These are phyloP conservation scores for Ehretia macrophylla DNA, from an alignment of 257 asterid species.

Conservation along the genomic window DNA sequence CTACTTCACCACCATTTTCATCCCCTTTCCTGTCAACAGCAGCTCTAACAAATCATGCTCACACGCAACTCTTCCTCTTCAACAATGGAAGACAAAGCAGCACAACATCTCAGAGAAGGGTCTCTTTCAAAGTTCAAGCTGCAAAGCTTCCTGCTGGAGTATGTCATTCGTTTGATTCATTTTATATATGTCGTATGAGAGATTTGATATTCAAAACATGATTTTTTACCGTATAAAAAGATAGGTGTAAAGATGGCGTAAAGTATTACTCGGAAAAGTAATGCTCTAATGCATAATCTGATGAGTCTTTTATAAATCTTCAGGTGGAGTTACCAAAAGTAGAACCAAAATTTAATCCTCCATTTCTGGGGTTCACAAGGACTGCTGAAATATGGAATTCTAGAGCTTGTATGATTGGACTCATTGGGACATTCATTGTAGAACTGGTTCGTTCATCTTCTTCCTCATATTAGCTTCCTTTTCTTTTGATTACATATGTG, in stretches of 20 bases:
- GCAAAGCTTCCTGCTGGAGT: conserved; percentile 86
- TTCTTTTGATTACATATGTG: too few species aligned
- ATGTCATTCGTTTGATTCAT: conserved; percentile 1
- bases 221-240: too few species aligned
- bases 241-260: too few species aligned
- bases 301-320: not conserved
- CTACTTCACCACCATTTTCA: conserved; percentile 33
- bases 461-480: not conserved
- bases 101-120: conserved; percentile 15
- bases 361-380: conserved; percentile 71
- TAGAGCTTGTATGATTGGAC: conserved; percentile 81
- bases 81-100: conserved; percentile 6
- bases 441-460: conserved; percentile 49
- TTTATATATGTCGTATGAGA: not conserved
- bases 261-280: too few species aligned
- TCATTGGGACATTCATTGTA: conserved; percentile 63
- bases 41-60: conserved; percentile 7
- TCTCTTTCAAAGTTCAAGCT: conserved; percentile 53
- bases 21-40: conserved; percentile 43
- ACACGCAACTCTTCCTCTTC: conserved; percentile 16
- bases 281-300: too few species aligned
- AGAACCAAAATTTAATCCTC: conserved; percentile 60
- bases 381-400: conserved; percentile 94
- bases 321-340: conserved; percentile 74
- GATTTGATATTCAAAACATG: not conserved